A percentile compares a stretch with the other conserved stretches of the same genome.
Evolutionary conservation across 148 eudicot genomes (phyloP).

Genomic region (Drosera capensis): DNA sequence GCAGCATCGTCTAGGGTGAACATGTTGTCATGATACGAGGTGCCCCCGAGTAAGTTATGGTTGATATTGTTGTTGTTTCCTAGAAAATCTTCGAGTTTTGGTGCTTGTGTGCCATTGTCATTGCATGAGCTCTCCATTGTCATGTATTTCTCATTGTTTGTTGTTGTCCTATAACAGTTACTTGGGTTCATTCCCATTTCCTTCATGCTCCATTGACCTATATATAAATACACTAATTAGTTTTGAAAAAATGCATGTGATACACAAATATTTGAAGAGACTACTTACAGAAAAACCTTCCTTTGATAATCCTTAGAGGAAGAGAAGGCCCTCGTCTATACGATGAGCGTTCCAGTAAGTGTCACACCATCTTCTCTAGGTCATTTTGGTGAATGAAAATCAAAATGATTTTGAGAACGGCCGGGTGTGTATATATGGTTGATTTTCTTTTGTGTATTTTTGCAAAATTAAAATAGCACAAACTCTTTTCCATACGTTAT

Average conservation of each 20-base stretch:
- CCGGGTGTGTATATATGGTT: too few species aligned
- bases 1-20: conserved; percentile 9
- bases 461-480: too few species aligned
- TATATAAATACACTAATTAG: background rate
- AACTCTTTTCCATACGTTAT: too few species aligned
- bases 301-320: too few species aligned
- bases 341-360: too few species aligned
- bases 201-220: conserved; percentile 60
- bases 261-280: background rate
- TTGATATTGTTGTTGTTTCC: conserved; percentile 29
- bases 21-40: conserved; percentile 18
- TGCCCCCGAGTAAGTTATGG: conserved; percentile 5
- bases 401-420: too few species aligned
- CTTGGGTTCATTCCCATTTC: conserved; percentile 12
- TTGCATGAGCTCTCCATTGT: conserved; percentile 28
- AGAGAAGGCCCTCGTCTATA: too few species aligned
- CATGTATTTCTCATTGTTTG: conserved; percentile 23
- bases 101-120: conserved; percentile 21
- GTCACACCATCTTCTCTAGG: too few species aligned
- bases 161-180: background rate
- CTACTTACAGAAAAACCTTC: conserved; percentile 2
- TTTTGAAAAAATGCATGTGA: background rate
- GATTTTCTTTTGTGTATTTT: background rate
- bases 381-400: too few species aligned
- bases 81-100: conserved; percentile 81